phyloP scores from a whole-genome alignment of 2,329 filamentous ascomycete genomes.

The Elsinoe fawcettii region DNA sequence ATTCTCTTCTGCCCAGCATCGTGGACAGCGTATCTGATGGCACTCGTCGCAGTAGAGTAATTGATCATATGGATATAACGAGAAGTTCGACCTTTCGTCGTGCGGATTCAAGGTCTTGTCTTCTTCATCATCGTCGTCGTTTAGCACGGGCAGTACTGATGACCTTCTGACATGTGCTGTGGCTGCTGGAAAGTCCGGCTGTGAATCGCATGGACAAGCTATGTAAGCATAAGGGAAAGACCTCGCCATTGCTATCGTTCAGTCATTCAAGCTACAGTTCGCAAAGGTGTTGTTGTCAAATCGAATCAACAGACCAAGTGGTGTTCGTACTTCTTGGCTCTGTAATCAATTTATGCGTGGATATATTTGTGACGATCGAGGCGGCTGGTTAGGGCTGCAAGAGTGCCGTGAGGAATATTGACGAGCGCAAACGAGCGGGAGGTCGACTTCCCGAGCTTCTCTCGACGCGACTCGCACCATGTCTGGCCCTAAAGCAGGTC shows the following conservation, averaged over 20 bases:
- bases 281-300: background rate
- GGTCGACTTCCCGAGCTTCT: slow-evolving; percentile 6
- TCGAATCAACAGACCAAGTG: no score
- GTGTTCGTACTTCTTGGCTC: no score
- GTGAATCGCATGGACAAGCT: slow-evolving; percentile 51
- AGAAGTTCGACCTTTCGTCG: slow-evolving; percentile 77
- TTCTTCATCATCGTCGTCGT: slow-evolving; percentile 49
- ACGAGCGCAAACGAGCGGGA: background rate
- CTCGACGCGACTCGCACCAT: background rate
- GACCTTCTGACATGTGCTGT: slow-evolving; percentile 24
- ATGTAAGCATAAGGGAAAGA: slow-evolving; percentile 58
- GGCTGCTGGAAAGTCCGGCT: slow-evolving; percentile 29
- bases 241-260: slow-evolving; percentile 39
- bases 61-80: slow-evolving; percentile 85
- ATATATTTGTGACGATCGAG: background rate
- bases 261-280: background rate
- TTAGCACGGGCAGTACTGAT: slow-evolving; percentile 22
- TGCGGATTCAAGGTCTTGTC: slow-evolving; percentile 80
- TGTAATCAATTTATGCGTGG: no score
- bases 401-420: background rate
- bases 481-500: background rate
- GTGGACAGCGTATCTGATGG: slow-evolving; percentile 86
- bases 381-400: background rate
- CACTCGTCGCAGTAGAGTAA: slow-evolving; percentile 97
- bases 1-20: slow-evolving; percentile 88